A percentile compares a stretch with the other conserved stretches of the same genome.
Conservation (phyloP, 306 rosid genomes). For the Hylodesmum podocarpum region DNA sequence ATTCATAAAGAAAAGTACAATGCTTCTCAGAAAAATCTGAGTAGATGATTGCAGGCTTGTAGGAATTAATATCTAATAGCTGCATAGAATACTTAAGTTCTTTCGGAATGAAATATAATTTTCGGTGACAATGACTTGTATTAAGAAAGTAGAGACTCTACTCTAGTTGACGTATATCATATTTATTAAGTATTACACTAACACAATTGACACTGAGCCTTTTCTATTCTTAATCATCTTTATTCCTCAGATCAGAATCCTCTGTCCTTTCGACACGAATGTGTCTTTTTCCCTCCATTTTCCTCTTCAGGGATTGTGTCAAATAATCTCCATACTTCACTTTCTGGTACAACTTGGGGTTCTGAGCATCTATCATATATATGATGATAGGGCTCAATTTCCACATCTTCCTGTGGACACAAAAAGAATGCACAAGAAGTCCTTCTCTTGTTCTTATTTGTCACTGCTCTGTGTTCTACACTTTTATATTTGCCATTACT, state of each 20-base stretch:
- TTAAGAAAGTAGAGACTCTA: background rate
- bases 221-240: background rate
- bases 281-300: constrained; percentile 49
- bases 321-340: constrained; percentile 46
- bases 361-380: constrained; percentile 31
- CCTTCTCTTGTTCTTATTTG: constrained; percentile 36
- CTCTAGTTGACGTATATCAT: background rate
- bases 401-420: constrained; percentile 37
- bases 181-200: background rate
- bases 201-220: background rate
- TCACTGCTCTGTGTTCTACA: constrained; percentile 43
- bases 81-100: background rate
- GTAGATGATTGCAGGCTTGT: background rate
- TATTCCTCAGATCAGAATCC: background rate
- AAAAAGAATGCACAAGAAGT: constrained; percentile 32
- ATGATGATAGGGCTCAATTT: constrained; percentile 40
- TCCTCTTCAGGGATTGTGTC: constrained; percentile 35
- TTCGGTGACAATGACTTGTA: background rate
- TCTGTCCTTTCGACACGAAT: constrained; percentile 19
- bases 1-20: too few species aligned
- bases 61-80: background rate
- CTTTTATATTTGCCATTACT: constrained; percentile 57
- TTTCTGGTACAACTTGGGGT: constrained; percentile 40
- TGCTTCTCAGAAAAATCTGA: background rate
- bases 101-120: background rate